Base-by-base conservation (phyloP, 495 filamentous ascomycete species). In the Sporormia fimetaria region DNA sequence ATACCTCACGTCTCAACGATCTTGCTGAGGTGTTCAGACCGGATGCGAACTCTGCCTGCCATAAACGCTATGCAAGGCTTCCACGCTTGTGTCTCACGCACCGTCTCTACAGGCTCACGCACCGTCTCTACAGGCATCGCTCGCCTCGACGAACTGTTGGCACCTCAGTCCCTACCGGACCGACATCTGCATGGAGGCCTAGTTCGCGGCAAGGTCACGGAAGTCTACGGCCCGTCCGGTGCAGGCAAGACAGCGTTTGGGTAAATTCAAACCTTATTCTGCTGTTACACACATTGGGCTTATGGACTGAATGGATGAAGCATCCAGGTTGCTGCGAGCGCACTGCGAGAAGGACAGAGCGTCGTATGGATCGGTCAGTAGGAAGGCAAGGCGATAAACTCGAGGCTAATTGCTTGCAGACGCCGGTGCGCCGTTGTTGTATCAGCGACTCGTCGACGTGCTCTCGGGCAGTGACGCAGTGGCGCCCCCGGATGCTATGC, bases 211-310 rank as follows among this genome's bases (percentile, higher is more conserved):
- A 80, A 85, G 56, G 68, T 93, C n/a, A 79, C 78, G 4, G 90
- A 98, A 59, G 63, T 94, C 21, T 93, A 79, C 64, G 90, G 90
- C 0, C 87, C 90, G 11, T 83, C 84, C 7, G 88, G 88, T 0
- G 73, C 71, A 11, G 90, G 90, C 9, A 96, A 96, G 62, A 92
- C 88, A 0, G 64, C 80, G 4, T 63, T 98, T 48, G 80, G 76
- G 88, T 93, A 61, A 22, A 46, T 47, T 18, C 4, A 40, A 48
- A 33, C 41, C 39, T 42, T 37, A 29, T 29, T 25, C 35, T 38
- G 29, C 2, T 15, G 31, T 3, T 25, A 35, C 6, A 25, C n/a
- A 16, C 17, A 8, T 34, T 17, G 27, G 17, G 24, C n/a, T 32
- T 31, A 18, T 28, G 20, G 30, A 31, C 46, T 55, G 46, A 50